Evolutionary conservation across 441 rosid species (phyloP), one percentile per base, ranked within the genome.

Genomic region (Gossypium schwendimanii): DNA sequence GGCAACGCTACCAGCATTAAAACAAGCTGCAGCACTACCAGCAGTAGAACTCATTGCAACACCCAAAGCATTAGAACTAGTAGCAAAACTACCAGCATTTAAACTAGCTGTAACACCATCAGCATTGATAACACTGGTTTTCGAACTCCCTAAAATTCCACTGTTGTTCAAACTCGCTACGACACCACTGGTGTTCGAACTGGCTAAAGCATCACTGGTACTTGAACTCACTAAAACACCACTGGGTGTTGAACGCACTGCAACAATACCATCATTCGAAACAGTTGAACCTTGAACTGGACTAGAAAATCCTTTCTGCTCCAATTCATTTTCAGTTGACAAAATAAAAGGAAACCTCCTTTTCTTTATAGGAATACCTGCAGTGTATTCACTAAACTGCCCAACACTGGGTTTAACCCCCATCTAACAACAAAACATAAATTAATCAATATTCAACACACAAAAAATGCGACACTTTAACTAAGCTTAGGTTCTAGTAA

Each of bases 321-420:
- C 66, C 26, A 67, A 50, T 73, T 64, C 74, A 12, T 77, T 79
- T 55, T 70, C 74, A 45, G 74, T 53, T 4, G 85, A 79, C 45
- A 74, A 80, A 50, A 85, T 76, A 20, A 84, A 62, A 1, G 83
- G 84, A 65, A 79, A 84, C 81, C 89, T 87, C 79, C 98, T 87
- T 87, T 93, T 93, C 91, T 94, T 94, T 80, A 94, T 81, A 23
- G 98, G 98, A 84, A 94, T 79, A 75, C 88, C 86, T 75, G 93
- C 85, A 80, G 75, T 83, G 70, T 85, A 80, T 79, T 87, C 83
- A 69, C 85, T 81, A 77, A 91, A 84, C 72, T 78, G 87, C 75
- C 81, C 77, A 20, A 86, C 66, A 77, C 79, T 69, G 31, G 83
- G 64, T 73, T 86, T 81, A 60, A 84, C 79, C 83, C 82, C 82